phyloP scores from a whole-genome alignment of 306 rosid species.

The Alnus rubra region DNA sequence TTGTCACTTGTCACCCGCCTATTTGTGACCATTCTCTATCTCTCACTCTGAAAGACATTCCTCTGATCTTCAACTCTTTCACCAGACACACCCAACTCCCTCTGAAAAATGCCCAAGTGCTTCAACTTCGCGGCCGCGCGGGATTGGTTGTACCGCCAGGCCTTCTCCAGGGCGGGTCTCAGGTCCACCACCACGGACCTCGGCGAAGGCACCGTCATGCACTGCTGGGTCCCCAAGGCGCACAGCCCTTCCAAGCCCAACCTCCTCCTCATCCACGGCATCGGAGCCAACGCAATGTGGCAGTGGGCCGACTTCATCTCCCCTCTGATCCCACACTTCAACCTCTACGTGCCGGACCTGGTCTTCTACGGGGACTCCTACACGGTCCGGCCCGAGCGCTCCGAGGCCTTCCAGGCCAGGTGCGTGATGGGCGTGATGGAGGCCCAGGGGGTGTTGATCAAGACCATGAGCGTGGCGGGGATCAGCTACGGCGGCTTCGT shows the following conservation, averaged over 20 bases:
- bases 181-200: slow-evolving; percentile 76
- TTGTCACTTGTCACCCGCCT: no score
- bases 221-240: slow-evolving; percentile 75
- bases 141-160: slow-evolving; percentile 51
- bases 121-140: slow-evolving; percentile 50
- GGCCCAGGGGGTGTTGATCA: slow-evolving; percentile 45
- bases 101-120: slow-evolving; percentile 43
- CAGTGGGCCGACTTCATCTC: slow-evolving; percentile 73
- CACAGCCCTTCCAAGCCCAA: slow-evolving; percentile 50
- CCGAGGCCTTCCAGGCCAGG: slow-evolving; percentile 73
- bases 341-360: slow-evolving; percentile 85
- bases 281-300: slow-evolving; percentile 98
- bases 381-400: slow-evolving; percentile 61
- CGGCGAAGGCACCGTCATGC: slow-evolving; percentile 76
- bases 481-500: slow-evolving; percentile 93
- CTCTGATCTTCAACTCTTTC: no score
- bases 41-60: no score
- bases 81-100: no score
- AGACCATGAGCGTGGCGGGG: slow-evolving; percentile 47
- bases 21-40: no score
- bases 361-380: slow-evolving; percentile 78
- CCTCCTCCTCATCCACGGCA: slow-evolving; percentile 73
- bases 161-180: slow-evolving; percentile 65
- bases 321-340: slow-evolving; percentile 62
- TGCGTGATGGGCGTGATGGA: slow-evolving; percentile 61